These are phyloP conservation scores for Metarhizium rileyi DNA, from an alignment of 2,329 filamentous ascomycete species.

Conservation along the genomic window DNA sequence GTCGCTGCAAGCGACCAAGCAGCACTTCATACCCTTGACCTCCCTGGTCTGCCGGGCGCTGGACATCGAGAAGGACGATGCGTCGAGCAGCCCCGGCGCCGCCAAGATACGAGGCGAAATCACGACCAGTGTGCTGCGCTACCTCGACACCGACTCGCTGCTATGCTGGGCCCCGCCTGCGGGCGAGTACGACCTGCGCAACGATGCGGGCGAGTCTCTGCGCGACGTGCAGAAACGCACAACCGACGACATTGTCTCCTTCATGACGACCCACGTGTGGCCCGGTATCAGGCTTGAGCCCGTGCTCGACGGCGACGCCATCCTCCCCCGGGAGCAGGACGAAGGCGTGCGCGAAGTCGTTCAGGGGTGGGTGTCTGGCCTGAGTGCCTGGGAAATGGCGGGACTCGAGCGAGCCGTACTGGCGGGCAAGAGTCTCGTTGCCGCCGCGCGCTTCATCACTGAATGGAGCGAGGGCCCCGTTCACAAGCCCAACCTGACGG, in stretches of 20 bases:
- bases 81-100: constrained; percentile 12
- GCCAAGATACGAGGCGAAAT: constrained; percentile 55
- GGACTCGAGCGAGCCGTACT: constrained; percentile 76
- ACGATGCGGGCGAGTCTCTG: constrained; percentile 47
- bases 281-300: constrained; percentile 70
- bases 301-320: constrained; percentile 68
- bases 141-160: constrained; percentile 84
- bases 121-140: constrained; percentile 62
- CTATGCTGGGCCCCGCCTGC: constrained; percentile 72
- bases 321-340: constrained; percentile 65
- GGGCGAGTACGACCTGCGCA: constrained; percentile 35
- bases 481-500: constrained; percentile 31
- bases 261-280: constrained; percentile 67
- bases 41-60: constrained; percentile 74
- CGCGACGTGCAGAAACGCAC: constrained; percentile 62
- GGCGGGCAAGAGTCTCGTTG: constrained; percentile 77
- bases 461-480: constrained; percentile 77
- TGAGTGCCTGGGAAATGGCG: constrained; percentile 73
- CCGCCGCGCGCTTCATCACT: constrained; percentile 64
- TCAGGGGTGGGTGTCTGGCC: constrained; percentile 61
- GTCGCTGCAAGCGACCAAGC: constrained; percentile 72
- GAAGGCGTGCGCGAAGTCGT: constrained; percentile 69
- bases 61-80: constrained; percentile 67
- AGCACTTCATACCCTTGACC: constrained; percentile 84
- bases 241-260: constrained; percentile 61